phyloP scores from a whole-genome alignment of 495 filamentous ascomycete species.

The Penicillium bialowiezense region DNA sequence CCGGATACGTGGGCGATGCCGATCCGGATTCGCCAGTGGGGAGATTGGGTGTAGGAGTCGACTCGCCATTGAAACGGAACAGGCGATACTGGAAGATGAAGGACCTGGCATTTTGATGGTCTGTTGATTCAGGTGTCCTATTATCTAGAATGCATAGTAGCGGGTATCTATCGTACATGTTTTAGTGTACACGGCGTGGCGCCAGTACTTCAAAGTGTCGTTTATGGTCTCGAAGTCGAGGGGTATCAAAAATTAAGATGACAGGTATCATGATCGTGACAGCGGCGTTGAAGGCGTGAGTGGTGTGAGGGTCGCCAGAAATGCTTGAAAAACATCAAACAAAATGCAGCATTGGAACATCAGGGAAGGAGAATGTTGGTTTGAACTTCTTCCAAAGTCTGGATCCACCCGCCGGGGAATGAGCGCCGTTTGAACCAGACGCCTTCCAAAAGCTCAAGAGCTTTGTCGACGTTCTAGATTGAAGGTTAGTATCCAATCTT shows the following conservation, averaged over 20 bases:
- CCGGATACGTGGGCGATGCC: too few relatives aligned
- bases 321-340: too few relatives aligned
- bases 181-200: too few relatives aligned
- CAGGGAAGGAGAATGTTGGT: constrained; percentile 34
- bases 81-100: neutral
- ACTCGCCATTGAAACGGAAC: neutral
- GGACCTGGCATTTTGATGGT: neutral
- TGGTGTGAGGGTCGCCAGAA: too few relatives aligned
- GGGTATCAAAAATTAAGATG: too few relatives aligned
- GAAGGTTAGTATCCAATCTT: constrained; percentile 1
- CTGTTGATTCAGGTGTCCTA: too few relatives aligned
- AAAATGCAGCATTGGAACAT: neutral
- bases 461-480: constrained; percentile 36
- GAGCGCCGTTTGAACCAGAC: constrained; percentile 38
- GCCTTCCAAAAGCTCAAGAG: constrained; percentile 31
- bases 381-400: constrained; percentile 37
- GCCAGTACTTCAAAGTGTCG: too few relatives aligned
- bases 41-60: neutral
- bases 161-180: too few relatives aligned
- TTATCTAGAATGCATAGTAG: too few relatives aligned
- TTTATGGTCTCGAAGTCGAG: too few relatives aligned
- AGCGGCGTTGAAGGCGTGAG: too few relatives aligned
- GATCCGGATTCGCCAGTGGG: neutral
- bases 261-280: too few relatives aligned
- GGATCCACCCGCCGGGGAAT: constrained; percentile 39